A percentile compares a stretch with the other conserved stretches of the same genome.
These are phyloP conservation scores for Zea luxurians DNA, from an alignment of 176 grass and related monocot species.

Conservation along the genomic window DNA sequence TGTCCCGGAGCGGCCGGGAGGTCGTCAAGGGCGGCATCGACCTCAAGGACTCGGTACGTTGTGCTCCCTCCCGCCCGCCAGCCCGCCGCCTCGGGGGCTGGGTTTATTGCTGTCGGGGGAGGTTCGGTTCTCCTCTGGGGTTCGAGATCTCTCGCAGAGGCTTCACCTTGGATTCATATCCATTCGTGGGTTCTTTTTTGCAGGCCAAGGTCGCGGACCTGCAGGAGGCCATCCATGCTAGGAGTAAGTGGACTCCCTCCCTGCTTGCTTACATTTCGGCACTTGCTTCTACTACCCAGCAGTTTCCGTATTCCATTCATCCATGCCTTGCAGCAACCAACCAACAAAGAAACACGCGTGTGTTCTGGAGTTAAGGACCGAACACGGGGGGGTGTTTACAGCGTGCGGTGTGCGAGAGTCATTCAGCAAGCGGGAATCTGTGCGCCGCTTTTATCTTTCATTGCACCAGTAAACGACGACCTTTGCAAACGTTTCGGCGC, in stretches of 20 bases:
- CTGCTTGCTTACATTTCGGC: neutral
- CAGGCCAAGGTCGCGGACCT: conserved; percentile 97
- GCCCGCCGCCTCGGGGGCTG: neutral
- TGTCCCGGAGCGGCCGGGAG: conserved; percentile 78
- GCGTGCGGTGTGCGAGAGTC: neutral
- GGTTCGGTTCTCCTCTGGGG: neutral
- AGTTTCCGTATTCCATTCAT: neutral
- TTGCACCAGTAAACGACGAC: neutral
- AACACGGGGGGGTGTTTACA: neutral
- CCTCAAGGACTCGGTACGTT: conserved; percentile 57
- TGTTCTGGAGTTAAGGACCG: neutral
- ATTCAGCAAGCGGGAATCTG: neutral
- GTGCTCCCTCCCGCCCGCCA: neutral
- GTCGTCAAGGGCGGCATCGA: conserved; percentile 84
- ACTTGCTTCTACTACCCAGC: neutral
- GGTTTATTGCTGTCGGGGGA: neutral
- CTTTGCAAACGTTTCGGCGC: neutral
- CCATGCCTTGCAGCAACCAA: neutral
- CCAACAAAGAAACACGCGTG: neutral
- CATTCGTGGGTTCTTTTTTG: conserved; percentile 25
- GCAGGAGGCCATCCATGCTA: conserved; percentile 70
- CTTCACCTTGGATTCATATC: neutral
- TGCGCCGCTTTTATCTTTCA: neutral
- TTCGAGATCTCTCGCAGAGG: conserved; percentile 26
- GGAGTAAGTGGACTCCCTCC: conserved; percentile 46